Evolutionary conservation across 108 stramenopile genomes (phyloP), one percentile per base, ranked within the genome.

Genomic region (Nitzschia palea): DNA sequence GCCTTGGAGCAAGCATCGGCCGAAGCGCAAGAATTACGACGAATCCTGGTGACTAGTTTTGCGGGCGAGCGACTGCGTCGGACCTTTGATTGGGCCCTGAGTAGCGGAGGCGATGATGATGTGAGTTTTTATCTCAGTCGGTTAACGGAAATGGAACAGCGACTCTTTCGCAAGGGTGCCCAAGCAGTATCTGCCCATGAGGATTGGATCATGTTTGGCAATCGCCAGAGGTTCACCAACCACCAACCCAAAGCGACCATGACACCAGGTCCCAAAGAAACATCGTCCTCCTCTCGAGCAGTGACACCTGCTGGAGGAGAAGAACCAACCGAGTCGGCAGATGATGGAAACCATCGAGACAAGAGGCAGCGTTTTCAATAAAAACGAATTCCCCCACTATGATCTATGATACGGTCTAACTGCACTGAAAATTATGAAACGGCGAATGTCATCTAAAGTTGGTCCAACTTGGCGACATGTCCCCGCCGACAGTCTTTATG

Each of bases 1-100:
- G 69, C 70, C 32, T 37, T 81, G 44, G 47, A 76, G 57, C 70
- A 82, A 40, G 71, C 80, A 10, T 26, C 55, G 14, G 36, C 58
- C 22, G 70, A 78, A 34, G 80, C 86, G n/a, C 45, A 51, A 52
- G 43, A 52, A 32, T 52, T 86, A n/a, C 57, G 66, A 34, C 34
- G 47, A 29, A 76, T 78, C 4, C 62, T 83, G 2, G 44, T 80
- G 12, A 79, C 56, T 2, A 72, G 80, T 17, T 82, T 78, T 75
- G 66, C 83, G 47, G 86, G 86, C 43, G 80, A 76, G 32, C 72
- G 86, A n/a, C 35, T 87, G 23, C 67, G 82, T 10, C 69, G 71
- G 17, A 83, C 73, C 17, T 82, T 87, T 57, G 83, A 87, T 45
- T 87, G 86, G 86, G 70, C 83, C 2, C 63, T 84, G 33, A 80